A percentile compares a stretch with the other conserved stretches of the same genome.
phyloP scores from a whole-genome alignment of 768 basidiomycete species.

The Leccinum arenicola region DNA sequence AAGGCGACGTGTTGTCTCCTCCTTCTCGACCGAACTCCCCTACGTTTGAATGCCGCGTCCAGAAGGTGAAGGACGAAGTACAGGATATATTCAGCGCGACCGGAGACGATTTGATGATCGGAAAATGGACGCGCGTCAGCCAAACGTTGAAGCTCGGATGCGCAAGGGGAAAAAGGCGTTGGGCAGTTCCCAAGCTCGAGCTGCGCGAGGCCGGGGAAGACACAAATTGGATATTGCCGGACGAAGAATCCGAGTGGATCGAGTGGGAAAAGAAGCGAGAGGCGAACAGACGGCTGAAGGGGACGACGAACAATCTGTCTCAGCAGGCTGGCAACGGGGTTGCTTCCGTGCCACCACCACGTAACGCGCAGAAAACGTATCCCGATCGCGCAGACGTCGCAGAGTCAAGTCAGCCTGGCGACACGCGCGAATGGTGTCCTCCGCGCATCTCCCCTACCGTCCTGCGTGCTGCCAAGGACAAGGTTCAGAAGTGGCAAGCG shows the following conservation, averaged over 20 bases:
- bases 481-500: conserved; percentile 37
- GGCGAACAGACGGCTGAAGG: conserved; percentile 17
- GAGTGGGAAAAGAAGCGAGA: conserved; percentile 40
- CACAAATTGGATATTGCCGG: conserved; percentile 38
- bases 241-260: conserved; percentile 49
- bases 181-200: conserved; percentile 25
- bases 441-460: conserved; percentile 25
- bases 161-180: conserved; percentile 33
- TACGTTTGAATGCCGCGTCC: conserved; percentile 24
- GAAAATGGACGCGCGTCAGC: conserved; percentile 46
- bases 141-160: conserved; percentile 40
- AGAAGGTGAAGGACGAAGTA: conserved; percentile 34
- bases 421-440: conserved; percentile 3
- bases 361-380: conserved; percentile 5
- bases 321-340: conserved; percentile 2
- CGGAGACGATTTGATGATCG: conserved; percentile 39
- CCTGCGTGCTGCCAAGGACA: conserved; percentile 31
- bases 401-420: background rate
- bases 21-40: conserved; percentile 36
- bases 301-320: conserved; percentile 11
- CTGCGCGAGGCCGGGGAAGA: conserved; percentile 21
- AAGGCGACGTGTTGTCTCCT: conserved; percentile 32
- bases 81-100: conserved; percentile 35
- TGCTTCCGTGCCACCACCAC: background rate
- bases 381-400: background rate